Percentiles rank a stretch among this genome's conserved stretches.
Evolutionary conservation across 148 eudicot genomes (phyloP).

Genomic region (Vaccinium vitisidaea): DNA sequence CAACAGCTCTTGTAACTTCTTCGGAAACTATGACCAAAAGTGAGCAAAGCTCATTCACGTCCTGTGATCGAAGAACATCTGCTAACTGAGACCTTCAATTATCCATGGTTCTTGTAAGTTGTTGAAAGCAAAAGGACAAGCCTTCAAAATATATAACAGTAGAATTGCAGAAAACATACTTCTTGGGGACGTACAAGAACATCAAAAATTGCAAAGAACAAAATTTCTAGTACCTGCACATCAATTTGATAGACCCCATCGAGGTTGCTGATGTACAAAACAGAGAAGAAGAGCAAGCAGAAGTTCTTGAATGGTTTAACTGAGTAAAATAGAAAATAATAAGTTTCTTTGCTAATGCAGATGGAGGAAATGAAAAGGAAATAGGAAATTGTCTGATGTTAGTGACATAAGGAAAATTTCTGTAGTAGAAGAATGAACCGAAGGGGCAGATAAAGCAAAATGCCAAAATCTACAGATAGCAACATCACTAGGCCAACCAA

Average conservation of each 20-base stretch:
- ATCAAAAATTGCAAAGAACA: background rate
- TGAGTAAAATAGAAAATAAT: slow-evolving; percentile 18
- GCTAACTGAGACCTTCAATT: too few species aligned
- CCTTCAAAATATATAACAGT: too few species aligned
- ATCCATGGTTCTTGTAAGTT: too few species aligned
- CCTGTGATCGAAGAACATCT: too few species aligned
- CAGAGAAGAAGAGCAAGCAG: slow-evolving; percentile 21
- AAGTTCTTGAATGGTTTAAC: slow-evolving; percentile 31
- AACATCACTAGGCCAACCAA: background rate
- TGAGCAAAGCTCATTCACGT: too few species aligned
- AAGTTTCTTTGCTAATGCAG: slow-evolving; percentile 9
- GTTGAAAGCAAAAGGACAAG: too few species aligned
- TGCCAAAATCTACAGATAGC: background rate
- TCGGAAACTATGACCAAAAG: too few species aligned
- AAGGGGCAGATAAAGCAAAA: background rate
- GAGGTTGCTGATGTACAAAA: slow-evolving; percentile 24
- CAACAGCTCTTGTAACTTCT: too few species aligned
- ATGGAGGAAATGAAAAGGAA: background rate
- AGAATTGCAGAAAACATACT: background rate
- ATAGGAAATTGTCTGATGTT: background rate
- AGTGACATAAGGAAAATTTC: background rate
- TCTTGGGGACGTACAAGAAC: background rate
- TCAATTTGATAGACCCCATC: slow-evolving; percentile 34
- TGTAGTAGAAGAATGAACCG: background rate
- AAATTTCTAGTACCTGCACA: slow-evolving; percentile 39